These are phyloP conservation scores for Podospora pseudocomata DNA, from an alignment of 495 filamentous ascomycete species.

Conservation along the genomic window DNA sequence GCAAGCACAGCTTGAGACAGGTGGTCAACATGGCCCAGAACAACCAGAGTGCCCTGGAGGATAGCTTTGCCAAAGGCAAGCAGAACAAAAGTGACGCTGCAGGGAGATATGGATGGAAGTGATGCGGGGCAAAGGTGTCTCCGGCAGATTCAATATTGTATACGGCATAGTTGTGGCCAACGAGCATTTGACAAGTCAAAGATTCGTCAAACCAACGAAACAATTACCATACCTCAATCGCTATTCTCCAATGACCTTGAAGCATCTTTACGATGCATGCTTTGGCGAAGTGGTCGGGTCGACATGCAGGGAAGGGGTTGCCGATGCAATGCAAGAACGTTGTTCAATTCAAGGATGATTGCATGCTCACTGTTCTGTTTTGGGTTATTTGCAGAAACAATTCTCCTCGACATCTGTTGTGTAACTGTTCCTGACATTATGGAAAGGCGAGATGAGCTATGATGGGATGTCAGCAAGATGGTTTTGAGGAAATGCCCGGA, in stretches of 20 bases:
- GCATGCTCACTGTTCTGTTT: not conserved
- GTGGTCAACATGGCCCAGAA: slow-evolving; percentile 74
- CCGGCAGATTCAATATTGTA: not conserved
- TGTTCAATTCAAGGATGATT: not conserved
- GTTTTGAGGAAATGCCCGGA: not conserved
- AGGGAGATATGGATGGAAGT: slow-evolving; percentile 73
- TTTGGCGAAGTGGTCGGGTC: not conserved
- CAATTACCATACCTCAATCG: no score
- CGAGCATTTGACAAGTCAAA: no score
- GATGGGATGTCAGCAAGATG: not conserved
- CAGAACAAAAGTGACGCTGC: slow-evolving; percentile 75
- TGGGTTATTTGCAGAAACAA: not conserved
- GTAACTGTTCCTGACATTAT: not conserved
- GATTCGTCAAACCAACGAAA: no score
- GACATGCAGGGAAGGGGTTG: not conserved
- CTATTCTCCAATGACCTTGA: not conserved
- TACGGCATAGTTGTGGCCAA: no score
- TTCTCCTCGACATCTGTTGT: not conserved
- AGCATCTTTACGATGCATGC: not conserved
- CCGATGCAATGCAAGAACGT: not conserved
- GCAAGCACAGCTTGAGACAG: slow-evolving; percentile 84
- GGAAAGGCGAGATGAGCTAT: not conserved
- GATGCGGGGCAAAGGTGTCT: not conserved
- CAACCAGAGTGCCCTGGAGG: slow-evolving; percentile 81
- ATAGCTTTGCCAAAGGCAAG: slow-evolving; percentile 74